Evolutionary conservation across 495 filamentous ascomycete genomes (phyloP).

Genomic region (Podospora australis): DNA sequence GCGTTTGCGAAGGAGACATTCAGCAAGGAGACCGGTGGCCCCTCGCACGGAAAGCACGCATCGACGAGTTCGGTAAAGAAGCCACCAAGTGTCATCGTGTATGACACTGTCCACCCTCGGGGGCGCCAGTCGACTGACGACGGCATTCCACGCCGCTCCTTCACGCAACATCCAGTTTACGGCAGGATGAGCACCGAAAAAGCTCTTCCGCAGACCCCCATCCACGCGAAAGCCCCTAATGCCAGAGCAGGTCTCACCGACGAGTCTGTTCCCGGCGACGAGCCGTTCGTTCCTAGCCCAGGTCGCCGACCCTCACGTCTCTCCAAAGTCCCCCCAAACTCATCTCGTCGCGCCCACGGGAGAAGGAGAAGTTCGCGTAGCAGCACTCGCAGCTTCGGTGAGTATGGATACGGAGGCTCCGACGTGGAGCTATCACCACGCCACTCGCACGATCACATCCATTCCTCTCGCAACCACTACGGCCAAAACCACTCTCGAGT

Average conservation of each 20-base stretch:
- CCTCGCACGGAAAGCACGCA: slow-evolving; percentile 29
- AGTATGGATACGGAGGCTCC: slow-evolving; percentile 18
- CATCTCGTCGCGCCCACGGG: slow-evolving; percentile 21
- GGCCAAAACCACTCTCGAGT: slow-evolving; percentile 22
- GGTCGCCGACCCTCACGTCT: slow-evolving; percentile 37
- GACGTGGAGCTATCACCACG: slow-evolving; percentile 21
- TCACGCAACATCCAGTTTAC: slow-evolving; percentile 11
- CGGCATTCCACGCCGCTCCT: slow-evolving; percentile 30
- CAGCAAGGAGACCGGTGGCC: too few relatives aligned
- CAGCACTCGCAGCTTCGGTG: slow-evolving; percentile 34
- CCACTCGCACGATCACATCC: slow-evolving; percentile 16
- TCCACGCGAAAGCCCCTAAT: slow-evolving; percentile 42
- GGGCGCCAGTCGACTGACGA: slow-evolving; percentile 28
- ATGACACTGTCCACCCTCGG: slow-evolving; percentile 25
- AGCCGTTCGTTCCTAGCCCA: slow-evolving; percentile 36
- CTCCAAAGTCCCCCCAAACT: slow-evolving; percentile 33
- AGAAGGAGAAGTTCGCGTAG: slow-evolving; percentile 36
- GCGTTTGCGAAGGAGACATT: slow-evolving; percentile 16
- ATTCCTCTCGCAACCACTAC: slow-evolving; percentile 8
- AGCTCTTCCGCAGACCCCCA: slow-evolving; percentile 35
- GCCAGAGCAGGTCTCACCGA: slow-evolving; percentile 43
- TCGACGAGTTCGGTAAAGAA: slow-evolving; percentile 36
- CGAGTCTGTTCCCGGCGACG: slow-evolving; percentile 42
- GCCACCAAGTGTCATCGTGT: slow-evolving; percentile 41
- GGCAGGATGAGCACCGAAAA: slow-evolving; percentile 34